Evolutionary conservation across 2,329 filamentous ascomycete species (phyloP).

Genomic region (Diaporthe sp.): DNA sequence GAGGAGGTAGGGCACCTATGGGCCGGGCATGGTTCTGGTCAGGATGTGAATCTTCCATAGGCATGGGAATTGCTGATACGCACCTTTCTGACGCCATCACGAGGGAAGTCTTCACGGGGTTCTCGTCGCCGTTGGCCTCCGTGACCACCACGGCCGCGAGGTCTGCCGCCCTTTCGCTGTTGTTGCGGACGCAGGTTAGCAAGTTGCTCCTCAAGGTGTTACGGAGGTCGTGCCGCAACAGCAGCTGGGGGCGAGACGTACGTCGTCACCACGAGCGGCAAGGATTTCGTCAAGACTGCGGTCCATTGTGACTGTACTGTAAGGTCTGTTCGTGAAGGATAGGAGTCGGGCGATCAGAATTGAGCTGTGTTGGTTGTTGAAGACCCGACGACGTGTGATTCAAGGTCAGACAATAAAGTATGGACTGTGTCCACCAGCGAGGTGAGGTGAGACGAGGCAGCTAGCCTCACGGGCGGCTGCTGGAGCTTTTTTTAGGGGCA

Average conservation of each 20-base stretch:
- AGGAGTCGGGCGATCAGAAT: neutral
- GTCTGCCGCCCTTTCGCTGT: constrained; percentile 42
- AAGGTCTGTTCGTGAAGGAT: neutral
- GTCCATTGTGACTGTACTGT: constrained; percentile 57
- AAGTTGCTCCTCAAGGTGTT: constrained; percentile 29
- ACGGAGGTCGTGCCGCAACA: neutral
- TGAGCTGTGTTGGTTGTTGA: neutral
- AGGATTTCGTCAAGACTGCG: constrained; percentile 70
- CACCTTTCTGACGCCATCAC: constrained; percentile 94
- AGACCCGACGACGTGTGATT: neutral
- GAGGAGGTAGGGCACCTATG: constrained; percentile 44
- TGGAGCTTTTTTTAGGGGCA: constrained; percentile 30
- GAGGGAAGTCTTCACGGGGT: constrained; percentile 66
- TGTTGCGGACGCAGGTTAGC: constrained; percentile 19
- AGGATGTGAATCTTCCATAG: neutral
- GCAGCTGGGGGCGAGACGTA: constrained; percentile 37
- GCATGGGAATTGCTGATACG: constrained; percentile 36
- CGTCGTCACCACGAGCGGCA: constrained; percentile 55
- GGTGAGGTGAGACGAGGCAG: constrained; percentile 22
- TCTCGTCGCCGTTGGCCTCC: constrained; percentile 52
- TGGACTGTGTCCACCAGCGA: constrained; percentile 1
- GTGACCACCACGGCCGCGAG: constrained; percentile 42
- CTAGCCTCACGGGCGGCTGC: neutral
- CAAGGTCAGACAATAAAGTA: constrained; percentile 24
- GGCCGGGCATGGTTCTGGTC: constrained; percentile 37